Base-by-base conservation (phyloP, 2,329 filamentous ascomycete species). In the Xylariales sp. region DNA sequence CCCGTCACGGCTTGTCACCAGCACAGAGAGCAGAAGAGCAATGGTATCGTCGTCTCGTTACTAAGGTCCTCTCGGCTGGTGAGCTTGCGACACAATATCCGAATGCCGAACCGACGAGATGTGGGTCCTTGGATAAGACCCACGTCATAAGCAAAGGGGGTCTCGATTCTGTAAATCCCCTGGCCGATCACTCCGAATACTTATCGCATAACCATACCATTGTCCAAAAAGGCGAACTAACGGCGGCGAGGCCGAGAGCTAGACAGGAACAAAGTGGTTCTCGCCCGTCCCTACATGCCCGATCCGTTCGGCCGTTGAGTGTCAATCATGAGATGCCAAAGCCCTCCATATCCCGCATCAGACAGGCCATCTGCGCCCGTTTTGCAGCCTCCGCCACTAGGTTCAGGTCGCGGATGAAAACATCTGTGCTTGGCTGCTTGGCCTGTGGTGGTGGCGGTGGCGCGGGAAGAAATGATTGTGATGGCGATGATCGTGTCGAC, bases 301-400 rank as follows among this genome's bases (percentile, higher is more conserved):
- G n/a, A n/a, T n/a, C n/a, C n/a, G n/a, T n/a, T n/a, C n/a, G n/a
- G n/a, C n/a, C n/a, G n/a, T n/a, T n/a, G n/a, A n/a, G n/a, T n/a
- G n/a, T n/a, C n/a, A n/a, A n/a, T 44, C 55, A 64, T 44, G 60
- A 77, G 34, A 88, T 64, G 40, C 77, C 79, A 56, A 86, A 75
- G 49, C 81, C 78, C 56, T 88, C 88, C 58, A 97, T 75, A 63
- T 96, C 91, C 47, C 90, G 77, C 73, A 90, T 86, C 60, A 96
- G 71, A 56, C 89, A 82, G 31, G 88, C 88, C 73, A 96, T 86
- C 65, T 96, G 88, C 8, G 91, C 91, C 31, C 90, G 76, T 66
- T 95, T 95, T 31, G 89, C 91, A 2, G 91, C 91, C 70, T 97
- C 91, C 25, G 90, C 90, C 31, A 96, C 77, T 21, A 96, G 77